Conservation (phyloP, 2,329 filamentous ascomycete genomes). For the Chrysoporthe austroafricana region DNA sequence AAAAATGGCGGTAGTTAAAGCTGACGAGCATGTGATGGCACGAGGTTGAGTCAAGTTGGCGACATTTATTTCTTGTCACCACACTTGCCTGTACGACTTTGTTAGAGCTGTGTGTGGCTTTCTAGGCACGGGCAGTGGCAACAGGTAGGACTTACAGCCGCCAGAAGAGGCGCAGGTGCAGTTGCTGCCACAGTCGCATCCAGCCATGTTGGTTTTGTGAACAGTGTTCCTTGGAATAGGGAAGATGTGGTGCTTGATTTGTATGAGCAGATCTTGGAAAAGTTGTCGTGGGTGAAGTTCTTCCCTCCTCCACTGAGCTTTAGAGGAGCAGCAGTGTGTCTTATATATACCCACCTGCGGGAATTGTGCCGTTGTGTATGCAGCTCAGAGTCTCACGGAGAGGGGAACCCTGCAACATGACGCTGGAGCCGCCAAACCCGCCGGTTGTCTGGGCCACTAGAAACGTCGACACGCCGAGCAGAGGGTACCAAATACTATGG, state of each 20-base stretch:
- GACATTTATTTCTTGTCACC: conserved; percentile 16
- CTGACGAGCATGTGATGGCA: background rate
- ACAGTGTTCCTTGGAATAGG: background rate
- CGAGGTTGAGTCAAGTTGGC: background rate
- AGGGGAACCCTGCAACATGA: conserved; percentile 11
- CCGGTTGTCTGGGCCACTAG: background rate
- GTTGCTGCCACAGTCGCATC: conserved; percentile 18
- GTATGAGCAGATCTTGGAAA: background rate
- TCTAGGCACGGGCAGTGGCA: background rate
- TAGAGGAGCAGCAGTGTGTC: background rate
- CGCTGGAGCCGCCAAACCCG: background rate
- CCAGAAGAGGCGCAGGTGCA: conserved; percentile 20
- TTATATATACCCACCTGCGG: conserved; percentile 4
- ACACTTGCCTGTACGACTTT: conserved; percentile 8
- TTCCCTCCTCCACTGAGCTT: background rate
- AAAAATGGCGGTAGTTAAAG: background rate
- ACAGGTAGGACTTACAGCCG: conserved; percentile 19
- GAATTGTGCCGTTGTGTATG: conserved; percentile 17
- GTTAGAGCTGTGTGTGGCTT: background rate
- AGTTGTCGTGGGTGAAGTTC: background rate
- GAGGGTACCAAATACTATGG: background rate
- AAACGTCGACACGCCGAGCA: background rate
- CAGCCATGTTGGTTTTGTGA: conserved; percentile 25
- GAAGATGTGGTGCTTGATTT: background rate
- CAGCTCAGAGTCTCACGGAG: background rate